phyloP scores from a whole-genome alignment of 2,329 filamentous ascomycete genomes.

The Colletotrichum tofieldiae region DNA sequence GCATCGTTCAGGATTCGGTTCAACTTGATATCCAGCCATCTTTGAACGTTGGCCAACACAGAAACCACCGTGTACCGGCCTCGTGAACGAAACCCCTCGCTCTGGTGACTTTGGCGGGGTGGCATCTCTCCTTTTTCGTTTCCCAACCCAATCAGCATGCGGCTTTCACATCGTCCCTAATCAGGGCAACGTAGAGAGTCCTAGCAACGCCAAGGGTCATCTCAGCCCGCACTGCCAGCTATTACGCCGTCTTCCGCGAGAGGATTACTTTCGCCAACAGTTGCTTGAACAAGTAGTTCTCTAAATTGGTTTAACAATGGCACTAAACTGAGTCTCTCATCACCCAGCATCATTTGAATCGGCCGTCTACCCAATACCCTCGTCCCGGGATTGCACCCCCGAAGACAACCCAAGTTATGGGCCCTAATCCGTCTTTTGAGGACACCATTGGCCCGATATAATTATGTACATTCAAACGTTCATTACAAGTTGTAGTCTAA shows the following conservation, averaged over 20 bases:
- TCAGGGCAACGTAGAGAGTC: neutral
- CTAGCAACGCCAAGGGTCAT: neutral
- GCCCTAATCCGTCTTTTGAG: constrained; percentile 11
- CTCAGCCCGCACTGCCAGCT: neutral
- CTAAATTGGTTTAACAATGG: neutral
- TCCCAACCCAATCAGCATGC: too few species aligned
- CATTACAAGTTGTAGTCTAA: constrained; percentile 41
- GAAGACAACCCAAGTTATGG: neutral
- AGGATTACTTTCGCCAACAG: neutral
- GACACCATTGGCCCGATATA: constrained; percentile 13
- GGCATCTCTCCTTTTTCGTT: neutral
- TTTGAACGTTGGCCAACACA: neutral
- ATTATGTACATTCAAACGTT: constrained; percentile 39
- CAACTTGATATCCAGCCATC: neutral
- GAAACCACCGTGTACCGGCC: neutral
- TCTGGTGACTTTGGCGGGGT: neutral
- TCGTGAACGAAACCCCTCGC: neutral
- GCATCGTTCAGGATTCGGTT: neutral
- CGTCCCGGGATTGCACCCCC: neutral
- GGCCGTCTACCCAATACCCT: constrained; percentile 6
- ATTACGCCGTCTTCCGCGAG: neutral
- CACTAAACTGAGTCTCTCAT: constrained; percentile 14
- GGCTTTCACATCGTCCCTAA: neutral
- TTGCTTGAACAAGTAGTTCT: too few species aligned
- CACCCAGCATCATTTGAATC: constrained; percentile 10